Evolutionary conservation across 495 filamentous ascomycete genomes (phyloP), one percentile per base, ranked within the genome.

Genomic region (Penicillium odoratum): DNA sequence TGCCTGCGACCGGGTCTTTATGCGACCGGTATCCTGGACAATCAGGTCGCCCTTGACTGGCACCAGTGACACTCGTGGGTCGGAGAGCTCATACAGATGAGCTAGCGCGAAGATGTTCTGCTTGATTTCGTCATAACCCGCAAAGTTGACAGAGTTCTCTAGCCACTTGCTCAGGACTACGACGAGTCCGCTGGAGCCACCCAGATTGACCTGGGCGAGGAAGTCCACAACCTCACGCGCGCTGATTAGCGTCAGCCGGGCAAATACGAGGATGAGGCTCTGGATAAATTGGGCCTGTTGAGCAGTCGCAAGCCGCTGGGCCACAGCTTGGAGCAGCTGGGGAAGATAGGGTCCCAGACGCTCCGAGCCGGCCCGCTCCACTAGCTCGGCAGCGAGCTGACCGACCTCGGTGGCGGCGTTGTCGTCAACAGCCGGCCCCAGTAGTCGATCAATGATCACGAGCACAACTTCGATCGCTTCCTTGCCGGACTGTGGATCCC

Each of bases 331-430:
- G 6, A 98, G 83, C n/a, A 98, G 85, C 70, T 96, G 90, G 15
- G 87, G 84, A 7, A 98, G 81, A 64, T 90, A 96, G 7, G 92
- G 93, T 4, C 94, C 94, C 18, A 98, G 85, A 46, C 88, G 82
- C 61, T 97, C 92, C 26, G 88, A 85, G 31, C 93, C 92, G 38
- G 93, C 94, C 68, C 90, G 93, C 72, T 98, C 95, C 7, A 98
- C 95, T 57, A 98, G 76, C 68, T 97, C 94, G 0, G 93, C 94
- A 0, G 94, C 94, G 49, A 98, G 82, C 29, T 93, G 91, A 56
- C 94, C 94, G 28, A 98, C 92, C 74, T 98, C 95, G 7, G 91
- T 89, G n/a, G 95, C 94, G 7, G 92, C 89, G 53, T 89, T 89
- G 61, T 98, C 94, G 51, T 92, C 89, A 30, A 97, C 86, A 3